Conservation (phyloP, 108 stramenopile species). For the Fragilaria crotonensis region DNA sequence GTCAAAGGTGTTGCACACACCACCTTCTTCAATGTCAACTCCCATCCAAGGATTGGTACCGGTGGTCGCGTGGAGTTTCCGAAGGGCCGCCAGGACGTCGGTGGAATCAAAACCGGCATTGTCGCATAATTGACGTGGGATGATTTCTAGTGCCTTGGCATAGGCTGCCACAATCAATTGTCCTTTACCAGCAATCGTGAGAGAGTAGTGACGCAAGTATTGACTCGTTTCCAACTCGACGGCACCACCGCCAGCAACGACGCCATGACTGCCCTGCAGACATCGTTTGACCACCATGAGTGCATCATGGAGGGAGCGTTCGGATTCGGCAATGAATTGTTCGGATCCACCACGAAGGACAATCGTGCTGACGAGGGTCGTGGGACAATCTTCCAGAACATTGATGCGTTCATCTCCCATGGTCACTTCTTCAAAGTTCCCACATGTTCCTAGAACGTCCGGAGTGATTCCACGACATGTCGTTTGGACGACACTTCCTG, state of each 20-base stretch:
- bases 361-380: constrained; percentile 94
- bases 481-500: constrained; percentile 97
- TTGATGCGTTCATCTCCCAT: constrained; percentile 95
- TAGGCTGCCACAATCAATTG: constrained; percentile 99
- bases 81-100: constrained; percentile 91
- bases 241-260: constrained; percentile 99
- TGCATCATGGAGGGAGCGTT: constrained; percentile 99
- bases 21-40: constrained; percentile 91
- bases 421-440: constrained; percentile 86
- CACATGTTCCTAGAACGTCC: constrained; percentile 95
- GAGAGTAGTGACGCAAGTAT: constrained; percentile 86
- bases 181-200: constrained; percentile 90
- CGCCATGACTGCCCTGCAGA: constrained; percentile 93
- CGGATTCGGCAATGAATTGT: constrained; percentile 99
- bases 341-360: constrained; percentile 97
- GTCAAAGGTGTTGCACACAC: constrained; percentile 93
- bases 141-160: constrained; percentile 98
- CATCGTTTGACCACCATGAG: constrained; percentile 99
- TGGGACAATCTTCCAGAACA: constrained; percentile 94
- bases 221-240: constrained; percentile 96
- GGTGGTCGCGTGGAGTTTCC: constrained; percentile 85
- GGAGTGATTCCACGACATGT: too few relatives aligned
- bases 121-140: constrained; percentile 98
- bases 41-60: constrained; percentile 91
- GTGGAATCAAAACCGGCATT: constrained; percentile 96